These are phyloP conservation scores for Dictyostelium firmibasis DNA, from an alignment of 78 protist species.

Conservation along the genomic window DNA sequence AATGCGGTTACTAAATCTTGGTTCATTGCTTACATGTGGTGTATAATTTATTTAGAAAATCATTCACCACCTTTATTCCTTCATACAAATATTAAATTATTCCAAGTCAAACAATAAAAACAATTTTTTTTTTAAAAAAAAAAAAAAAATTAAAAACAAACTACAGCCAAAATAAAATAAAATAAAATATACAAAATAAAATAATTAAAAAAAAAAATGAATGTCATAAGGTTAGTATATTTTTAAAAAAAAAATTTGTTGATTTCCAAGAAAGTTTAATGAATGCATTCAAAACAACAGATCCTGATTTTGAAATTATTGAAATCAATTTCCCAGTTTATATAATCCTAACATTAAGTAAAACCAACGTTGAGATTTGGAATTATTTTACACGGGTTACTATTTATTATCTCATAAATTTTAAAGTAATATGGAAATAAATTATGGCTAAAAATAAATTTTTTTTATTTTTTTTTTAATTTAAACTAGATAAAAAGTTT, in stretches of 20 bases:
- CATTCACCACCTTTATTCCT: conserved; percentile 68
- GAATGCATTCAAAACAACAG: conserved; percentile 18
- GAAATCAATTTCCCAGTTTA: conserved; percentile 16
- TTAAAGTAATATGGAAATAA: no score
- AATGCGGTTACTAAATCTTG: conserved; percentile 68
- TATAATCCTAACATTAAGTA: no score
- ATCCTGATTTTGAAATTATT: background rate
- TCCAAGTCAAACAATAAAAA: conserved; percentile 41
- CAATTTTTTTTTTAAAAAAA: no score
- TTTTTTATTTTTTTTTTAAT: background rate
- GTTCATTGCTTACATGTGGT: conserved; percentile 74
- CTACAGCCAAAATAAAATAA: background rate
- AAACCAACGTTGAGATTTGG: no score
- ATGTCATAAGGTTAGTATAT: no score
- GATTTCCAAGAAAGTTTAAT: background rate
- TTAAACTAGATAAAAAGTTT: no score
- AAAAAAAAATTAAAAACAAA: background rate
- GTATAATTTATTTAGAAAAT: conserved; percentile 68
- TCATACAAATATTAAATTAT: conserved; percentile 37
- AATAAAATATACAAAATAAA: background rate
- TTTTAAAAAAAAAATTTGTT: no score
- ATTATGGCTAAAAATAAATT: no score
- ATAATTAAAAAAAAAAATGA: no score
- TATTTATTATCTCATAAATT: no score
- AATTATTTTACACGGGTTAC: no score